Evolutionary conservation across 257 asterid genomes (phyloP), one percentile per base, ranked within the genome.

Genomic region (Solanum peruvianum): DNA sequence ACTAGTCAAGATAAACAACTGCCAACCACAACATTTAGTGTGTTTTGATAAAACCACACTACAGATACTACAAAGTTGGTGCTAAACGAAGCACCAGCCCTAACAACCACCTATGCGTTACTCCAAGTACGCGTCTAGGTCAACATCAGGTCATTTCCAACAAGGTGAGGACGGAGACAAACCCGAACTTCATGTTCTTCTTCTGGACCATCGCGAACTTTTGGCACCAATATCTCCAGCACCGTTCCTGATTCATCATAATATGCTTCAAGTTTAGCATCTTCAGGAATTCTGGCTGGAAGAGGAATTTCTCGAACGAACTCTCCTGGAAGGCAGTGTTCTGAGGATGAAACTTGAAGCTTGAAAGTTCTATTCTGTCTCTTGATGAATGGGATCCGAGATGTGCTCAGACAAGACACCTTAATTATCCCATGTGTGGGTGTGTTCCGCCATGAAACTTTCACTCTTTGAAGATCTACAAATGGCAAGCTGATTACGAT

Each of bases 271-370:
- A 95, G 93, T 29, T 92, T 93, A 15, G 98, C 99, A 49, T 94
- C 98, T 91, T 96, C 98, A 11, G 99, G 99, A 11, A 96, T 96
- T 11, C 99, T 93, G 69, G 98, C 92, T 3, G 97, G 89, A 23
- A 96, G 98, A 21, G 93, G 94, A 27, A 96, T 93, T 86, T 95
- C 99, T 82, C 99, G 83, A 4, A 96, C 91, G 39, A 96, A 96
- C 82, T 96, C 99, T 27, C 99, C 99, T 0, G 98, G 95, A 2
- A 96, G 99, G 88, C 99, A 95, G 90, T 96, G 99, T 88, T 96
- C 99, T 0, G 98, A 89, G 37, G 94, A 90, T 1, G 90, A 77
- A 88, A 92, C 99, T 0, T 94, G 87, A 18, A 96, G 95, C 94
- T 92, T 95, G 91, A 95, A 95, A 33, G 94, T 96, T 93, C 99